phyloP scores from a whole-genome alignment of 2,329 filamentous ascomycete species.

The Talaromyces atroroseus region DNA sequence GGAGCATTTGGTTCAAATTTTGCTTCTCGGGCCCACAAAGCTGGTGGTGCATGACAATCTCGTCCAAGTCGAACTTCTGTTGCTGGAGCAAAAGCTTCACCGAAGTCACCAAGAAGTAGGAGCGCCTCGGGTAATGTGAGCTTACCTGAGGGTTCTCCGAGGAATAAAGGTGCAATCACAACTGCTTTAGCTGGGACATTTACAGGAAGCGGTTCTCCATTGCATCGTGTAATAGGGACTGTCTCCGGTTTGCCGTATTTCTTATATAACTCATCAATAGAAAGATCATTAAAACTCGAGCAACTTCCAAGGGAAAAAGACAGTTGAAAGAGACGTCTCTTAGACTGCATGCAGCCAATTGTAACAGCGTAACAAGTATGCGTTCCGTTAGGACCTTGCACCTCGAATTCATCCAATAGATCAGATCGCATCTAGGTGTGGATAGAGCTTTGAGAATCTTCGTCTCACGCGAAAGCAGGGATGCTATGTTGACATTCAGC shows the following conservation, averaged over 20 bases:
- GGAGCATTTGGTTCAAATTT: slow-evolving; percentile 18
- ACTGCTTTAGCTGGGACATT: slow-evolving; percentile 25
- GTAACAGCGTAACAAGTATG: slow-evolving; percentile 24
- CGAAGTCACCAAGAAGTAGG: slow-evolving; percentile 32
- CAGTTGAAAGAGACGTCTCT: slow-evolving; percentile 23
- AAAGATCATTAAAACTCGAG: slow-evolving; percentile 26
- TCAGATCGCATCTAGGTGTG: background rate
- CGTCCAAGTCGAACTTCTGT: slow-evolving; percentile 5
- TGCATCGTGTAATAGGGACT: slow-evolving; percentile 19
- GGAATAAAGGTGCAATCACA: slow-evolving; percentile 20
- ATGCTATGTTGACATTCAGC: slow-evolving; percentile 24
- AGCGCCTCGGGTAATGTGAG: slow-evolving; percentile 23
- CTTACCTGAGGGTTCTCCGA: slow-evolving; percentile 13
- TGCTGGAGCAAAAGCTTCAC: slow-evolving; percentile 20
- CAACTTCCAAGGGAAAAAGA: slow-evolving; percentile 24
- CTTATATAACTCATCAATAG: slow-evolving; percentile 27
- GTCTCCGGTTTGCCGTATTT: slow-evolving; percentile 26
- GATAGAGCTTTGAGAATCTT: slow-evolving; percentile 17
- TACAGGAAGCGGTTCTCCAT: slow-evolving; percentile 21
- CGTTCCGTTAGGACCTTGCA: slow-evolving; percentile 24
- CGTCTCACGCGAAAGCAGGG: slow-evolving; percentile 17
- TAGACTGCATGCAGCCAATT: slow-evolving; percentile 24
- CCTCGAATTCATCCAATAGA: slow-evolving; percentile 23
- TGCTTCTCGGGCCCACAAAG: slow-evolving; percentile 20
- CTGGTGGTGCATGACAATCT: slow-evolving; percentile 19